Base-by-base conservation (phyloP, 768 basidiomycete species). In the Tubosaeta brunneosetosa region DNA sequence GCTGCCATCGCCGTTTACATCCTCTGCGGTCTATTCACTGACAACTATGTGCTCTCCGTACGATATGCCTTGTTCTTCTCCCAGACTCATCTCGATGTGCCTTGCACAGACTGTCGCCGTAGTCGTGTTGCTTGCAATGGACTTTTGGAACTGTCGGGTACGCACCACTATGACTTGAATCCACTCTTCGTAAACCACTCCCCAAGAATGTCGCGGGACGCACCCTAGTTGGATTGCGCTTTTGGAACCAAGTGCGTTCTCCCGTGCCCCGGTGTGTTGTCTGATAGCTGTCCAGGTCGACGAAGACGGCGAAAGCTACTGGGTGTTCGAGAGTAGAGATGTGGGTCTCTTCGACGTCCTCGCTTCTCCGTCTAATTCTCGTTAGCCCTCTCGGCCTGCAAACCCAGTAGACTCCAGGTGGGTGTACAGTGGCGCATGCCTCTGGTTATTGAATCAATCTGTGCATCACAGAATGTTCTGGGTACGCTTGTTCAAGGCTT, bases 241-340 rank as follows among this genome's bases (percentile, higher is more conserved):
- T 94, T 65, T 98, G 95, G 95, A 99, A 98, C 67, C 94, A 98
- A 71, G 86, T 85, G 48, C 48, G 55, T 44, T 25, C 16, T 47
- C 41, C 2, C 29, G 17, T 17, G 38, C 34, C 11, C 32, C 7
- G 9, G 6, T 37, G 4, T 25, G 17, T 32, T 13, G 17, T 49
- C 56, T 48, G 22, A 60, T 31, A n/a, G 13, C 11, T 6, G 22
- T 48, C 41, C 34, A 88, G 85, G 93, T 98, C 13, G 94, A 98
- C 62, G 94, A 97, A 49, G 94, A 97, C 58, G 97, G 97, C 2
- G 91, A 95, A 69, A 82, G 78, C 69, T 94, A 86, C 61, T 99
- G 97, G 97, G 94, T 99, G 11, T 99, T 99, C 59, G 97, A 99
- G 72, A 89, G 88, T 63, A 81, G 94, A 64, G 94, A 97, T 70